Base-by-base conservation (phyloP, 371 early-diverging fungal genomes). In the Gilbertella persicaria region DNA sequence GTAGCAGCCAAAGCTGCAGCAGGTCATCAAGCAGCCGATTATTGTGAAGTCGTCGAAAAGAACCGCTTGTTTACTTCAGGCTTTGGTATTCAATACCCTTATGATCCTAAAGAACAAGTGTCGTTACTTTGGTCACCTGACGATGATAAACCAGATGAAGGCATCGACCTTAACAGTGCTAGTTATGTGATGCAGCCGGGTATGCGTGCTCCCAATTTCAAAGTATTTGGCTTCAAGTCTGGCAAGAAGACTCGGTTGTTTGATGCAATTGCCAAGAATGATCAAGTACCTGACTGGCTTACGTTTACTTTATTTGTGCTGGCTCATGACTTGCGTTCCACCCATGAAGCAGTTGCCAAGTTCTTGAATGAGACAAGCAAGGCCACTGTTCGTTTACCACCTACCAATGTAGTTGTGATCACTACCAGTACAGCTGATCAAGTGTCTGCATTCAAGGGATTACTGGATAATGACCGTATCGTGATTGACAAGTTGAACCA, bases 131-230 rank as follows among this genome's bases (percentile, higher is more conserved):
- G 51, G 50, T 10, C 40, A 28, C 19, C 45, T 1, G 29, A 35
- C 9, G 8, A 51, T 24, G 46, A 42, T 26, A 38, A 24, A 20
- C 23, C 14, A 3, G 41, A n/a, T 24, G 35, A 26, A 36, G 8
- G 26, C n/a, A n/a, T n/a, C n/a, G n/a, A n/a, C n/a, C n/a, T n/a
- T n/a, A n/a, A n/a, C 19, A 28, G 28, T 16, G n/a, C 30, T 13
- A 14, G 49, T 2, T 51, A 53, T 16, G 21, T 23, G 13, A 37
- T 67, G 29, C 53, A 58, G 23, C 38, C 66, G 12, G 76, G 76
- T 57, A 67, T 67, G 66, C 63, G 76, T 48, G 76, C 76, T 24
- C 76, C 72, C 10, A 59, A 75, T 20, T 69, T 45, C 42, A 75
- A 75, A 45, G 72, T 69, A 6, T 55, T 72, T 55, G 53, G 62